phyloP scores from a whole-genome alignment of 2,329 filamentous ascomycete species.

The Claviceps digitariae region DNA sequence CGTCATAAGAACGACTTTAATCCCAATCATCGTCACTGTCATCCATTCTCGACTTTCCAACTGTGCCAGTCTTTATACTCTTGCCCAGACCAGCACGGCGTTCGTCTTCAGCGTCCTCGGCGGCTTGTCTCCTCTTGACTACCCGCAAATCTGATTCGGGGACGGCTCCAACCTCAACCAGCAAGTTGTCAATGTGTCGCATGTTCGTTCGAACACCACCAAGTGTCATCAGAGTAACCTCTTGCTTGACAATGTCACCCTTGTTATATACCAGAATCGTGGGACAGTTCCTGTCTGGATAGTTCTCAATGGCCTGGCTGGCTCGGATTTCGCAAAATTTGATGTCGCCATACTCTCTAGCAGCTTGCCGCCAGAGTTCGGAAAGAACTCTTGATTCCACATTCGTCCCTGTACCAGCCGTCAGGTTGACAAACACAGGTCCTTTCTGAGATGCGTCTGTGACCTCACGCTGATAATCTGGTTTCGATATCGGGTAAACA shows the following conservation, averaged over 20 bases:
- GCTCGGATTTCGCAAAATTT: slow-evolving; percentile 96
- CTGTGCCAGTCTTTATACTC: slow-evolving; percentile 37
- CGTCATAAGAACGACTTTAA: slow-evolving; percentile 23
- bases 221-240: slow-evolving; percentile 76
- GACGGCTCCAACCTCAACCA: slow-evolving; percentile 73
- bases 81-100: slow-evolving; percentile 27
- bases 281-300: slow-evolving; percentile 88
- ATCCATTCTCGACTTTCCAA: slow-evolving; percentile 27
- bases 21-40: slow-evolving; percentile 48
- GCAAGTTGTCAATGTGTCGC: slow-evolving; percentile 63
- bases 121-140: slow-evolving; percentile 43
- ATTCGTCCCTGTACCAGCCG: slow-evolving; percentile 64
- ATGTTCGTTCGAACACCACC: slow-evolving; percentile 58
- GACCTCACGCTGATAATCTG: slow-evolving; percentile 81
- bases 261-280: slow-evolving; percentile 89
- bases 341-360: slow-evolving; percentile 76
- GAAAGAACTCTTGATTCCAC: slow-evolving; percentile 72
- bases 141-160: slow-evolving; percentile 67
- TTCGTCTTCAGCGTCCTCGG: slow-evolving; percentile 48
- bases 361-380: slow-evolving; percentile 76
- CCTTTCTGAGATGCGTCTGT: slow-evolving; percentile 72
- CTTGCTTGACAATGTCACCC: slow-evolving; percentile 79
- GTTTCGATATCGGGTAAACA: slow-evolving; percentile 89
- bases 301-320: slow-evolving; percentile 88
- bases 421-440: slow-evolving; percentile 65